These are phyloP conservation scores for Cladorrhinum sp. DNA, from an alignment of 2,329 filamentous ascomycete genomes.

Conservation along the genomic window DNA sequence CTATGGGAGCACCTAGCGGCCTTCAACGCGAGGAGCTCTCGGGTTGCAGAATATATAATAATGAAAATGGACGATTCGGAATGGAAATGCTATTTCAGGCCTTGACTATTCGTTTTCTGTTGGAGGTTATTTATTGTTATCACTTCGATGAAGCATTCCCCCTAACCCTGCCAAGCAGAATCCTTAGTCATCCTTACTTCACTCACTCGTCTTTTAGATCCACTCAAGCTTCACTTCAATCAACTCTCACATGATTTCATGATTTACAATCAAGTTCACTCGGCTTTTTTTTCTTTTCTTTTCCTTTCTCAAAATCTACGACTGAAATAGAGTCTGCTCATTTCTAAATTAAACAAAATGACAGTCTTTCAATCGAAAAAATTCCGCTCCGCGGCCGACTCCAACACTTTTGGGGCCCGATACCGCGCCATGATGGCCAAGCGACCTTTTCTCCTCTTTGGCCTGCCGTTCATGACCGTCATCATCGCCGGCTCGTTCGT, in stretches of 20 bases:
- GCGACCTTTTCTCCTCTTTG: slow-evolving; percentile 89
- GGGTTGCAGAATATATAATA: too few relatives aligned
- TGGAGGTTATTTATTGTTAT: too few relatives aligned
- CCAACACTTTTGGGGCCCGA: slow-evolving; percentile 65
- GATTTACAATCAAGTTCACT: neutral
- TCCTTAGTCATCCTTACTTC: neutral
- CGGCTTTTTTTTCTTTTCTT: neutral
- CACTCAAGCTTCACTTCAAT: neutral
- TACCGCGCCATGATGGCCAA: slow-evolving; percentile 74
- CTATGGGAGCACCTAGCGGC: too few relatives aligned
- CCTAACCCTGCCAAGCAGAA: neutral
- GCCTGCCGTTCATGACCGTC: slow-evolving; percentile 83
- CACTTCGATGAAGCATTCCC: too few relatives aligned
- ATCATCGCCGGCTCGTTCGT: slow-evolving; percentile 93
- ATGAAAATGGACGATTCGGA: too few relatives aligned
- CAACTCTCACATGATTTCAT: neutral
- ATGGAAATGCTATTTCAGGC: too few relatives aligned
- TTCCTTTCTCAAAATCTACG: too few relatives aligned
- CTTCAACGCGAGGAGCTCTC: too few relatives aligned
- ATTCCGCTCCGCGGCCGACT: slow-evolving; percentile 64
- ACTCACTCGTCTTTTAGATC: neutral
- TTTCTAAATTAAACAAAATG: slow-evolving; percentile 41
- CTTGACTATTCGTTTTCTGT: too few relatives aligned
- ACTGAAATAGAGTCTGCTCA: too few relatives aligned
- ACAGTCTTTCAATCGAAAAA: slow-evolving; percentile 65